Conservation (phyloP, 2,329 filamentous ascomycete species). For the Aspergillus jensenii region DNA sequence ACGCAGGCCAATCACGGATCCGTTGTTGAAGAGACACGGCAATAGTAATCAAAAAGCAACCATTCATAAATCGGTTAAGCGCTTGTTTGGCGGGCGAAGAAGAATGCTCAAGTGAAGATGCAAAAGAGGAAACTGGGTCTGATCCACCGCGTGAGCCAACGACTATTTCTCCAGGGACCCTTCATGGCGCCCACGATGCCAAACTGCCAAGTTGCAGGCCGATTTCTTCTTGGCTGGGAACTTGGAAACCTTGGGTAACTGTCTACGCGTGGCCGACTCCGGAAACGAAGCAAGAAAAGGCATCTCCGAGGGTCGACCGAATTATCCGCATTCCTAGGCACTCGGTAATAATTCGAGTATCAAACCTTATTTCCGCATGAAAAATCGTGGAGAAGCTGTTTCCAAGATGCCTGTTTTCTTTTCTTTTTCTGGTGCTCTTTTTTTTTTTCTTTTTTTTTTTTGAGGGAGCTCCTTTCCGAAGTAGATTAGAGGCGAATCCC, state of each 20-base stretch:
- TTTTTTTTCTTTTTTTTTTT: background rate
- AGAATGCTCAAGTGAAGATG: background rate
- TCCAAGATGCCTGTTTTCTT: background rate
- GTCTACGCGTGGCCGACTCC: background rate
- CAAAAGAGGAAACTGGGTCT: conserved; percentile 4
- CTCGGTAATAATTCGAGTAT: conserved; percentile 4
- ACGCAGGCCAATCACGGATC: background rate
- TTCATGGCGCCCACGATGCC: background rate
- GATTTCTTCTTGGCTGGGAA: background rate
- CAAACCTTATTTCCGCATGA: conserved; percentile 11
- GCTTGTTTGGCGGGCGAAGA: background rate
- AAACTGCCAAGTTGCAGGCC: conserved; percentile 4
- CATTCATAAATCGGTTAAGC: conserved; percentile 1
- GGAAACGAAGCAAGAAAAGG: background rate
- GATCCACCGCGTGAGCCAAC: conserved; percentile 7
- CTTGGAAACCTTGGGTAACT: background rate
- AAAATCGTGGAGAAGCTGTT: conserved; percentile 8
- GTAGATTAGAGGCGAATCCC: background rate
- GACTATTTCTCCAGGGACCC: conserved; percentile 8
- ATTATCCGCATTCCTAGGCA: background rate
- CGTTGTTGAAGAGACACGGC: background rate
- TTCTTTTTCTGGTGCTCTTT: background rate
- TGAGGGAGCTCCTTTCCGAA: background rate
- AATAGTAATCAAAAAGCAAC: background rate
- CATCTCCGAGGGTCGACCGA: background rate